These are phyloP conservation scores for Tolypocladium tundrense DNA, from an alignment of 2,329 filamentous ascomycete species.

Conservation along the genomic window DNA sequence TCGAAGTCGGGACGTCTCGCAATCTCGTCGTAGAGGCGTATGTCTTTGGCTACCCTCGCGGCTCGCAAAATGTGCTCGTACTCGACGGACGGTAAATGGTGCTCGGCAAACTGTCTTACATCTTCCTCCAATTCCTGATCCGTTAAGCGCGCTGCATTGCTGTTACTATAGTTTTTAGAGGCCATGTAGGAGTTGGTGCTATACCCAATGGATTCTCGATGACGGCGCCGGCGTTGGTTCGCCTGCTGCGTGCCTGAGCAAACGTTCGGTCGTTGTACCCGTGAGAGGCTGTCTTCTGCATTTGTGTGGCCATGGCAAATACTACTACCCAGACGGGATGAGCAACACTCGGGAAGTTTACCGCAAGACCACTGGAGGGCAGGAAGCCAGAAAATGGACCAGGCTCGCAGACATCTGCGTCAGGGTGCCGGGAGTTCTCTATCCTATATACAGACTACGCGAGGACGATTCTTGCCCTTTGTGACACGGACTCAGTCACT, in stretches of 20 bases:
- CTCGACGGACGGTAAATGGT: slow-evolving; percentile 17
- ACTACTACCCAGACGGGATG: background rate
- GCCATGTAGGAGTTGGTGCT: background rate
- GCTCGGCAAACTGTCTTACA: slow-evolving; percentile 19
- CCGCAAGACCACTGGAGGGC: background rate
- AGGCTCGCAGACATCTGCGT: background rate
- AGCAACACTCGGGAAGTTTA: background rate
- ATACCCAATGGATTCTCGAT: slow-evolving; percentile 26
- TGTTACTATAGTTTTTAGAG: background rate
- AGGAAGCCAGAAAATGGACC: background rate
- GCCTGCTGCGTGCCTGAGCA: slow-evolving; percentile 15
- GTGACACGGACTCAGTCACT: background rate
- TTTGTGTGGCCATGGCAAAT: background rate
- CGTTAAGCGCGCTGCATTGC: slow-evolving; percentile 21
- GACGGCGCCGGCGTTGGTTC: slow-evolving; percentile 20
- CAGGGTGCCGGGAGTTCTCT: background rate
- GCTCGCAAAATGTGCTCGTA: slow-evolving; percentile 22
- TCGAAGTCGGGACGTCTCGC: slow-evolving; percentile 14
- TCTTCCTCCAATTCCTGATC: slow-evolving; percentile 26
- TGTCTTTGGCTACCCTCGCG: slow-evolving; percentile 29
- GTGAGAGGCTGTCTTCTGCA: background rate
- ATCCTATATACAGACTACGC: background rate
- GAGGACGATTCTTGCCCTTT: background rate
- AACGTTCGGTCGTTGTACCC: slow-evolving; percentile 7
- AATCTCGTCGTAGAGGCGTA: slow-evolving; percentile 25